Evolutionary conservation across 495 filamentous ascomycete species (phyloP).

Genomic region (Staphylotrichum longicolle): DNA sequence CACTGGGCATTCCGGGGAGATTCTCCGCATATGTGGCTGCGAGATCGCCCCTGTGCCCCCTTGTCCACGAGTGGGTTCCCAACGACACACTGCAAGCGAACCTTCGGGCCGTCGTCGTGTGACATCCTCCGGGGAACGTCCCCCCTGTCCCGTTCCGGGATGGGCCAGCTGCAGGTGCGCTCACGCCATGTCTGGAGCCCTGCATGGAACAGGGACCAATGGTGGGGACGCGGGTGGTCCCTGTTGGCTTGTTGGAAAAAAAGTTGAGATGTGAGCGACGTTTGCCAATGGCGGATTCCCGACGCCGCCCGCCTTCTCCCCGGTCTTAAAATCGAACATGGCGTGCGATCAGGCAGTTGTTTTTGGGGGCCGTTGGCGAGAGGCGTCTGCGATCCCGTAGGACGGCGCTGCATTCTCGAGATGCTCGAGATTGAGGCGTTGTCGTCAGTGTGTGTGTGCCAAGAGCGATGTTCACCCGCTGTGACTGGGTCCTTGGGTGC

Average conservation of each 20-base stretch:
- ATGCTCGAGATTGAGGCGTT: neutral
- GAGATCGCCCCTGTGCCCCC: conserved; percentile 25
- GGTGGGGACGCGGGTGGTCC: conserved; percentile 17
- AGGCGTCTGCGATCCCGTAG: neutral
- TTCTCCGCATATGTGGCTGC: conserved; percentile 25
- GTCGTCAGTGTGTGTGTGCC: conserved; percentile 6
- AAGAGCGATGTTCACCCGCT: conserved; percentile 6
- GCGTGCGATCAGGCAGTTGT: conserved; percentile 7
- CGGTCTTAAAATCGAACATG: neutral
- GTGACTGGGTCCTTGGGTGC: neutral
- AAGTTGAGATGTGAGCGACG: conserved; percentile 14
- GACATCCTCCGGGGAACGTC: conserved; percentile 13
- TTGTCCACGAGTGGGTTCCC: conserved; percentile 19
- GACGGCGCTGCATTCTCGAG: neutral
- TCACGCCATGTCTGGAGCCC: conserved; percentile 16
- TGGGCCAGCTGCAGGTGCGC: conserved; percentile 27
- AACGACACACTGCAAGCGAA: conserved; percentile 18
- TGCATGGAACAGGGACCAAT: conserved; percentile 15
- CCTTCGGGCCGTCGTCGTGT: conserved; percentile 32
- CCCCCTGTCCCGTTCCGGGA: conserved; percentile 26
- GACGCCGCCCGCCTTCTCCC: conserved; percentile 3
- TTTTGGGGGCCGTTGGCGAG: neutral
- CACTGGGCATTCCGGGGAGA: conserved; percentile 23
- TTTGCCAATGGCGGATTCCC: conserved; percentile 8
- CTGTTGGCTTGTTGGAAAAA: conserved; percentile 11